Conservation (phyloP, 805 yeast species). For the Candida multigemmis region DNA sequence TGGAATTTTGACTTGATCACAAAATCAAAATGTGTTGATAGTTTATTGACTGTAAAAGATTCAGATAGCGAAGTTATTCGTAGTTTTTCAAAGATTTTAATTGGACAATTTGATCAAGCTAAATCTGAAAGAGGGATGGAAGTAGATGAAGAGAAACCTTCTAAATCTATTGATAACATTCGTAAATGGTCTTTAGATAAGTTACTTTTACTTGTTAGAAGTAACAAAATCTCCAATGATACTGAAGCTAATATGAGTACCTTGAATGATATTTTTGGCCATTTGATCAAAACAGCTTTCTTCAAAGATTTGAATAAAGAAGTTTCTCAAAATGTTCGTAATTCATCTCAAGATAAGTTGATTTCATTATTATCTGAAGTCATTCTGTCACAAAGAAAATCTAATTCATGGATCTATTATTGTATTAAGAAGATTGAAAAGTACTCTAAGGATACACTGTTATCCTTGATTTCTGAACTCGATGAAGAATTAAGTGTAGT, state of each 20-base stretch:
- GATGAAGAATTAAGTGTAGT: conserved; percentile 51
- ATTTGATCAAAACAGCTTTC: conserved; percentile 14
- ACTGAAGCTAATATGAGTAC: not conserved
- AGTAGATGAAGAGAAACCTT: conserved; percentile 7
- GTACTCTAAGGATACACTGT: conserved; percentile 18
- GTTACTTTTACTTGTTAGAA: conserved; percentile 41
- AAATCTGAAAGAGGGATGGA: conserved; percentile 12
- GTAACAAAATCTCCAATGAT: conserved; percentile 22
- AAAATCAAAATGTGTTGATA: conserved; percentile 56
- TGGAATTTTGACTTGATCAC: conserved; percentile 71
- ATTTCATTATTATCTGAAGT: conserved; percentile 11
- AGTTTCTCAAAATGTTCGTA: too few relatives aligned
- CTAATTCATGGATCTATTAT: conserved; percentile 60
- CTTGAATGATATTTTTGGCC: too few relatives aligned
- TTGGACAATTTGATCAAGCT: conserved; percentile 13
- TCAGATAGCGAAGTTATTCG: conserved; percentile 12
- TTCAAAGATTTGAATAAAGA: too few relatives aligned
- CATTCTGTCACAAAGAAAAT: conserved; percentile 45
- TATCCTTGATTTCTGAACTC: conserved; percentile 9
- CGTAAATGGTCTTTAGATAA: conserved; percentile 55
- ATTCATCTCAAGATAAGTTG: conserved; percentile 32
- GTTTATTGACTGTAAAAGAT: conserved; percentile 16
- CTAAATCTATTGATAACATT: conserved; percentile 23
- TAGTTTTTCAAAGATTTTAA: conserved; percentile 12
- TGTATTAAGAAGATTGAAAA: conserved; percentile 39